Base-by-base conservation (phyloP, 1,284 basidiomycete genomes). In the Ganoderma leucocontextum region DNA sequence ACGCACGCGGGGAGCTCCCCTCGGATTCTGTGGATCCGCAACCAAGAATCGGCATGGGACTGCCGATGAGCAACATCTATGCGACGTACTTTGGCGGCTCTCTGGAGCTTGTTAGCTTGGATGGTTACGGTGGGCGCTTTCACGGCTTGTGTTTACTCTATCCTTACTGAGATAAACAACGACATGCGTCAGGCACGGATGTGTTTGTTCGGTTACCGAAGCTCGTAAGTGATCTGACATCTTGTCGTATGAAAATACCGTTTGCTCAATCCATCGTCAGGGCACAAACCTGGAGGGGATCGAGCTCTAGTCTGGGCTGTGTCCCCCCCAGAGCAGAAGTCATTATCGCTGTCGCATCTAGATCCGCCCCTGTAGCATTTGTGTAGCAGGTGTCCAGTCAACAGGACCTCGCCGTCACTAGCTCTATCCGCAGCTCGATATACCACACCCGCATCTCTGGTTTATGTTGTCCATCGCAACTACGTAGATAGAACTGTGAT, bases 41-140 rank as follows among this genome's bases (percentile, higher is more conserved):
- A 77, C 85, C 86, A 53, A 83, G 86, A 49, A 90, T 95, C 63
- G 94, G 93, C 1, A 91, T 95, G 65, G 93, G 93, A 12, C 80
- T 95, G 22, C 93, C 93, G 0, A 93, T 95, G 91, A 93, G 93
- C 78, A 92, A 93, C 73, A 94, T 95, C 59, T 95, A 90, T 78
- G 89, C 94, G 69, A 93, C 89, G 88, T 94, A 94, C 78, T 93
- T 93, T 73, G 95, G 95, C 36, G 94, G 94, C 2, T 92, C 91
- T 4, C 77, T 96, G 59, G 91, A 94, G 70, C 81, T 96, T n/a
- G 87, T 95, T 17, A 92, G 93, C 29, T 75, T 95, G 75, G 92
- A 96, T 76, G 93, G 94, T 65, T 95, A 91, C 87, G 93, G 93
- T 92, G 78, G 72, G 86, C 78, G n/a, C 17, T 25, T 39, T 35